Percentiles rank a stretch among this genome's conserved stretches.
Conservation (phyloP, 2,329 filamentous ascomycete genomes). For the Huntiella bhutanensis region DNA sequence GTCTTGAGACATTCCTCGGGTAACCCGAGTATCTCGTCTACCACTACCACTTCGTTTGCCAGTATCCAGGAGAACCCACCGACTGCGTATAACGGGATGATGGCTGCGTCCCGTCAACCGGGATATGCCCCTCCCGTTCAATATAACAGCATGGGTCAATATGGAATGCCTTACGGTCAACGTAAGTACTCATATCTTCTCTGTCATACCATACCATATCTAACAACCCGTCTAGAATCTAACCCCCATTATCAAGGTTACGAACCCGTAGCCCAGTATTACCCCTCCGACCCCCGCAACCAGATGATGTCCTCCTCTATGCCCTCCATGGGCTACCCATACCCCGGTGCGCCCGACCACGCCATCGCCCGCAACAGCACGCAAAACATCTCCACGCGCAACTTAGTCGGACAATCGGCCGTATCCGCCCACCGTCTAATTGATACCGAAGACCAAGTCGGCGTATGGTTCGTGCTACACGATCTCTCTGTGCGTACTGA, state of each 20-base stretch:
- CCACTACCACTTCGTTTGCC: constrained; percentile 34
- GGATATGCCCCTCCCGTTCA: constrained; percentile 15
- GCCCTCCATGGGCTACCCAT: constrained; percentile 10
- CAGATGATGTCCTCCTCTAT: constrained; percentile 8
- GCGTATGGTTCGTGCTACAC: constrained; percentile 93
- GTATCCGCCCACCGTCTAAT: constrained; percentile 73
- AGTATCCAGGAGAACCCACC: constrained; percentile 15
- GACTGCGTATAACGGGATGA: constrained; percentile 22
- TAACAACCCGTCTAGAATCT: constrained; percentile 14
- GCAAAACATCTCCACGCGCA: constrained; percentile 80
- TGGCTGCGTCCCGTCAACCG: constrained; percentile 17
- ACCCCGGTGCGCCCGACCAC: constrained; percentile 17
- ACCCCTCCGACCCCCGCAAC: constrained; percentile 13
- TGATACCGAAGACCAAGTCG: constrained; percentile 61
- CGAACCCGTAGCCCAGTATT: constrained; percentile 14
- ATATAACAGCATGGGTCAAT: constrained; percentile 13
- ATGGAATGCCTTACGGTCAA: constrained; percentile 16
- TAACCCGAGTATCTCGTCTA: constrained; percentile 61
- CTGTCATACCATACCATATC: background rate
- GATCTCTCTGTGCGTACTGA: constrained; percentile 90
- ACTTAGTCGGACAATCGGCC: constrained; percentile 79
- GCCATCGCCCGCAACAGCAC: constrained; percentile 24
- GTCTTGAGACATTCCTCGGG: constrained; percentile 45
- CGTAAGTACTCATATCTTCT: constrained; percentile 14
- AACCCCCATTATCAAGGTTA: constrained; percentile 15